These are phyloP conservation scores for Candida saitoana DNA, from an alignment of 805 yeast genomes.

Conservation along the genomic window DNA sequence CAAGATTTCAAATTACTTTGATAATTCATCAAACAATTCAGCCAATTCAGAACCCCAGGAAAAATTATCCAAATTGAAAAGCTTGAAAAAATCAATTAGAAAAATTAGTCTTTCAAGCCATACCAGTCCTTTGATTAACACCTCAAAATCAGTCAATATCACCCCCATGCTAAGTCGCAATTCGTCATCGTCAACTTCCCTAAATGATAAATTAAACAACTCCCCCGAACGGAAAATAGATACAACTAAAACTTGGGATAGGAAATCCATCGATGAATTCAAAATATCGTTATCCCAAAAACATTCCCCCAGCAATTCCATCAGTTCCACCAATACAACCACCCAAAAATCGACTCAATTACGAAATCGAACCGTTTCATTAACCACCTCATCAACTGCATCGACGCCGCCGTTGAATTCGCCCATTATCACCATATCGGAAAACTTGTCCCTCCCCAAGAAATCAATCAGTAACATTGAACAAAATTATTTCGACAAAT, in stretches of 20 bases:
- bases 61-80: constrained; percentile 1
- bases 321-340: constrained; percentile 4
- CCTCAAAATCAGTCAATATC: constrained; percentile 1
- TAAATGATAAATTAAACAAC: neutral
- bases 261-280: neutral
- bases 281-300: constrained; percentile 2
- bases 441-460: constrained; percentile 26
- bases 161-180: constrained; percentile 5
- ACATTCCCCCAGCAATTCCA: constrained; percentile 11
- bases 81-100: constrained; percentile 37
- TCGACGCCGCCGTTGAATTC: constrained; percentile 32
- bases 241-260: neutral
- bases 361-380: constrained; percentile 8
- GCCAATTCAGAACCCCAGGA: neutral
- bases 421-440: constrained; percentile 38
- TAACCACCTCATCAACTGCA: constrained; percentile 20
- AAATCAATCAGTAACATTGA: constrained; percentile 28
- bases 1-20: constrained; percentile 9
- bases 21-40: constrained; percentile 6
- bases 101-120: constrained; percentile 16
- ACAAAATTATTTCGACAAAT: constrained; percentile 31
- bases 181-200: constrained; percentile 6
- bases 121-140: neutral
- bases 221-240: neutral
- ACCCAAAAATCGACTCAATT: neutral